Evolutionary conservation across 1,284 basidiomycete genomes (phyloP).

Genomic region (Heterobasidion annosum): DNA sequence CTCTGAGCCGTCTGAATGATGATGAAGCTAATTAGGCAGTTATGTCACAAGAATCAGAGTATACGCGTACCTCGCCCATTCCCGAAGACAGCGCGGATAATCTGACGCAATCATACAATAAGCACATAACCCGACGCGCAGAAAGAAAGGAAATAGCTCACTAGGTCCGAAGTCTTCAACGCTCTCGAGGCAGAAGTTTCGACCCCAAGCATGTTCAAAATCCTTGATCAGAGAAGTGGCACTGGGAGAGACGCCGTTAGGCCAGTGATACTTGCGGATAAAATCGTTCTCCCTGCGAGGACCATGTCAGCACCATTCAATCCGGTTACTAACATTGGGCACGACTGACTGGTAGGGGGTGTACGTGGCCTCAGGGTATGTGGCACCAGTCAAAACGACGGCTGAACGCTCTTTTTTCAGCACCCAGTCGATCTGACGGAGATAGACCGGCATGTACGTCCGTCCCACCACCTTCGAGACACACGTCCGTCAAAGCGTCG

Average conservation of each 20-base stretch:
- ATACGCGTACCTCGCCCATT: conserved; percentile 60
- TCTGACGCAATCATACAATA: conserved; percentile 29
- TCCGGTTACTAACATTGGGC: background rate
- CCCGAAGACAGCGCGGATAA: conserved; percentile 84
- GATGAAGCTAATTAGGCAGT: conserved; percentile 1
- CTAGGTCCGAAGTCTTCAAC: conserved; percentile 82
- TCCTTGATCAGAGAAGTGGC: conserved; percentile 66
- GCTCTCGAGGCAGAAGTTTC: conserved; percentile 75
- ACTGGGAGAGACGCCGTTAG: conserved; percentile 81
- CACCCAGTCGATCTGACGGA: conserved; percentile 52
- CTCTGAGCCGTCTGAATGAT: conserved; percentile 40
- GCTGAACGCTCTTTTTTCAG: conserved; percentile 65
- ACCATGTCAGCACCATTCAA: background rate
- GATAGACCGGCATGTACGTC: conserved; percentile 23
- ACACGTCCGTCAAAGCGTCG: conserved; percentile 11
- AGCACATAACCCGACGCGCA: background rate
- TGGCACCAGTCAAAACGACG: conserved; percentile 72
- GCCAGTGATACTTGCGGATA: conserved; percentile 90
- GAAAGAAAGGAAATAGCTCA: conserved; percentile 15
- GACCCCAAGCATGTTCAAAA: conserved; percentile 54
- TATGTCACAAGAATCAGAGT: conserved; percentile 42
- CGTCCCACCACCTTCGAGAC: conserved; percentile 50
- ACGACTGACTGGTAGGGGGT: conserved; percentile 51
- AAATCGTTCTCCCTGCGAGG: conserved; percentile 68
- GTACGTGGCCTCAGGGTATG: conserved; percentile 76